These are phyloP conservation scores for Trematosphaeria pertusa DNA, from an alignment of 2,329 filamentous ascomycete species.

Conservation along the genomic window DNA sequence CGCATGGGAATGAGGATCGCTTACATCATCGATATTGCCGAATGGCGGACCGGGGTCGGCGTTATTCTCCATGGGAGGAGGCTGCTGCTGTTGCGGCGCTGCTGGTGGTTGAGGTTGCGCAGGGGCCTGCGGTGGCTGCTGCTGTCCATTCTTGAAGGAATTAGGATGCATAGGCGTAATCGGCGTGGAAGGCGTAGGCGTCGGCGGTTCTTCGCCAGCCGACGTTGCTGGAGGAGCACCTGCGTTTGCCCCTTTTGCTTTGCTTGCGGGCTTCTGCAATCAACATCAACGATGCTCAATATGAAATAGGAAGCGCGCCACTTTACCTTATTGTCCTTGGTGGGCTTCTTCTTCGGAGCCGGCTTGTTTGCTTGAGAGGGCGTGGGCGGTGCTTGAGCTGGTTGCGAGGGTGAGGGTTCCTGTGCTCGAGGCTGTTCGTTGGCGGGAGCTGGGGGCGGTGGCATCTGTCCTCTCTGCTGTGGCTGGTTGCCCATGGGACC, in stretches of 20 bases:
- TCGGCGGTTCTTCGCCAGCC: slow-evolving; percentile 54
- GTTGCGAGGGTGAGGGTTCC: slow-evolving; percentile 56
- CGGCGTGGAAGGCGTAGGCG: slow-evolving; percentile 58
- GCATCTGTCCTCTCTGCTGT: slow-evolving; percentile 70
- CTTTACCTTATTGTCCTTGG: slow-evolving; percentile 73
- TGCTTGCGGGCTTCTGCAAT: slow-evolving; percentile 50
- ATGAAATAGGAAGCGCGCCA: slow-evolving; percentile 29
- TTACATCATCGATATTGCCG: slow-evolving; percentile 49
- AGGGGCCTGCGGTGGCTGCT: slow-evolving; percentile 34
- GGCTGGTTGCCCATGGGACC: slow-evolving; percentile 66
- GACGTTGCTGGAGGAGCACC: slow-evolving; percentile 51
- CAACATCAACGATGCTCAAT: slow-evolving; percentile 44
- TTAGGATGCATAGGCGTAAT: slow-evolving; percentile 54
- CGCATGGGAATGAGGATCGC: slow-evolving; percentile 8
- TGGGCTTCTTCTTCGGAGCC: slow-evolving; percentile 78
- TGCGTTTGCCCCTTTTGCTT: slow-evolving; percentile 47
- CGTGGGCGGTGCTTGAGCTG: slow-evolving; percentile 70
- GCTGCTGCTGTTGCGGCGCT: slow-evolving; percentile 24
- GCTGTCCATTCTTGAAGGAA: slow-evolving; percentile 48
- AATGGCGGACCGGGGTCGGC: slow-evolving; percentile 45
- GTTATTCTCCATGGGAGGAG: slow-evolving; percentile 49
- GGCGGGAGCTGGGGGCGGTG: slow-evolving; percentile 56
- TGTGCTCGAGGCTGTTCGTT: slow-evolving; percentile 52
- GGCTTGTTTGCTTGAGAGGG: slow-evolving; percentile 76
- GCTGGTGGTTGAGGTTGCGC: slow-evolving; percentile 43